Percentiles rank a stretch among this genome's conserved stretches.
Evolutionary conservation across 768 basidiomycete species (phyloP).

Genomic region (Boletus eberwhitei): DNA sequence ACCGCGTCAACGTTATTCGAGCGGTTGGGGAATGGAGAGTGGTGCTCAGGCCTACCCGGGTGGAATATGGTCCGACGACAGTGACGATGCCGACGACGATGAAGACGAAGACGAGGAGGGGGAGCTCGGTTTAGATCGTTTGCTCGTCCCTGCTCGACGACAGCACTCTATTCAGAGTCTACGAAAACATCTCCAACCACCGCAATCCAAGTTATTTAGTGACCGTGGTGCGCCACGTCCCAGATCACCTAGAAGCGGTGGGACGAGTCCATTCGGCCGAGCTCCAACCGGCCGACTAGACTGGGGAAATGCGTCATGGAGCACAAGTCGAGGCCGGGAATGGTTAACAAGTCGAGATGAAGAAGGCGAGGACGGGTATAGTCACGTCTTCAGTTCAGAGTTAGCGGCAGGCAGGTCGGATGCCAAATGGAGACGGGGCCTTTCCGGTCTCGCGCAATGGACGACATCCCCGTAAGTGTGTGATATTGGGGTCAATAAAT

Average conservation of each 20-base stretch:
- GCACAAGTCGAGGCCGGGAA: conserved; percentile 15
- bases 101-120: conserved; percentile 48
- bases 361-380: conserved; percentile 28
- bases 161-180: conserved; percentile 74
- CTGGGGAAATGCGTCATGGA: conserved; percentile 24
- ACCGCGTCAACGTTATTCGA: conserved; percentile 33
- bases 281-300: conserved; percentile 3
- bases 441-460: conserved; percentile 35
- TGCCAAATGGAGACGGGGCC: conserved; percentile 30
- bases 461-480: conserved; percentile 22
- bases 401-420: conserved; percentile 12
- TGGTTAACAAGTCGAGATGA: conserved; percentile 30
- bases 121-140: conserved; percentile 62
- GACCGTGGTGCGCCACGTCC: conserved; percentile 14
- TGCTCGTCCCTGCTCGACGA: conserved; percentile 67
- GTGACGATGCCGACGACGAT: conserved; percentile 33
- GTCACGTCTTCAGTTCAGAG: conserved; percentile 19
- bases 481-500: not conserved
- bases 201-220: conserved; percentile 2
- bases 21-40: conserved; percentile 31
- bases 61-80: conserved; percentile 20
- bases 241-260: conserved; percentile 17
- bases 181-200: conserved; percentile 52
- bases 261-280: conserved; percentile 16
- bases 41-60: conserved; percentile 12